phyloP scores from a whole-genome alignment of 306 rosid species.

The Morella rubra region DNA sequence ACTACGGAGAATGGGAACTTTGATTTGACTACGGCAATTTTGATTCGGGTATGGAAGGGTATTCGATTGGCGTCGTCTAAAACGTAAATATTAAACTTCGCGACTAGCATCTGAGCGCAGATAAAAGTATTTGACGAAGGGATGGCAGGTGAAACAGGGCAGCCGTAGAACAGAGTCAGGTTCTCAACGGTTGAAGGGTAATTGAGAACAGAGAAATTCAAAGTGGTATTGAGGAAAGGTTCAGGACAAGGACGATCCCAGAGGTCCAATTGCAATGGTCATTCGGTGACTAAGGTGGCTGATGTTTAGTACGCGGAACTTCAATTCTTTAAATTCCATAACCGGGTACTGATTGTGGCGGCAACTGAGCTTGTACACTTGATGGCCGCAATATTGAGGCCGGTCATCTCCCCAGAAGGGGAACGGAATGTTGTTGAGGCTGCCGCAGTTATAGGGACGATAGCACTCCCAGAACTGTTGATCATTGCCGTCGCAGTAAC shows the following conservation, averaged over 20 bases:
- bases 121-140: neutral
- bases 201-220: conserved; percentile 25
- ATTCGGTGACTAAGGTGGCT: neutral
- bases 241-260: conserved; percentile 33
- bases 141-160: neutral
- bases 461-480: conserved; percentile 27
- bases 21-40: too few relatives aligned
- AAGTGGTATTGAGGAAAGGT: neutral
- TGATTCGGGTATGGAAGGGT: too few relatives aligned
- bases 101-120: neutral
- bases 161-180: conserved; percentile 30
- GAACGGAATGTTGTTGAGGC: conserved; percentile 16
- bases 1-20: too few relatives aligned
- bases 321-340: conserved; percentile 17
- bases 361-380: conserved; percentile 36
- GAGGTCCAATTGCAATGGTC: conserved; percentile 34
- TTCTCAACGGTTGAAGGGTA: conserved; percentile 22
- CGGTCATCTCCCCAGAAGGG: conserved; percentile 43
- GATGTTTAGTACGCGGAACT: conserved; percentile 29
- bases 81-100: neutral
- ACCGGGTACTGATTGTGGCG: neutral
- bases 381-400: conserved; percentile 39
- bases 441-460: conserved; percentile 41
- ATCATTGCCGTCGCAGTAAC: conserved; percentile 16
- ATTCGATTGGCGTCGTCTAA: neutral